phyloP scores from a whole-genome alignment of 2,329 filamentous ascomycete species.

The Amphichorda felina region DNA sequence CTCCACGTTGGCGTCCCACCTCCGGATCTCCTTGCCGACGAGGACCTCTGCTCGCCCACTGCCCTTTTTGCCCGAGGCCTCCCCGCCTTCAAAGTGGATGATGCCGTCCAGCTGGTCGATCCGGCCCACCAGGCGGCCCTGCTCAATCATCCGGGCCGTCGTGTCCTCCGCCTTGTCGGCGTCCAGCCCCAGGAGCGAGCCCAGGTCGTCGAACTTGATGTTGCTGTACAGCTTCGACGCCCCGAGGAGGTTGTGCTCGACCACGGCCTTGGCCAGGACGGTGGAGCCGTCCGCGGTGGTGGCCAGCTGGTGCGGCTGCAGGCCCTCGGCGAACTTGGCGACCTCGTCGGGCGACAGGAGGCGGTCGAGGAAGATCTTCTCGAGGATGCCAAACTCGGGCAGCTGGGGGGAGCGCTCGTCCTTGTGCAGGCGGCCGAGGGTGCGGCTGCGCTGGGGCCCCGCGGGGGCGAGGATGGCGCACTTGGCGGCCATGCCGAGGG shows the following conservation, averaged over 20 bases:
- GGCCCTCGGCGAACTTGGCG: slow-evolving; percentile 66
- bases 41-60: slow-evolving; percentile 52
- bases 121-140: slow-evolving; percentile 72
- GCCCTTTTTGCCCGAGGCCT: slow-evolving; percentile 57
- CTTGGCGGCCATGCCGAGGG: slow-evolving; percentile 76
- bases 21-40: slow-evolving; percentile 60
- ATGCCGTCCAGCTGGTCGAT: slow-evolving; percentile 90
- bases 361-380: slow-evolving; percentile 95
- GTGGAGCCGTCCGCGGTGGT: slow-evolving; percentile 84
- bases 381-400: slow-evolving; percentile 75
- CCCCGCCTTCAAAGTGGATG: slow-evolving; percentile 73
- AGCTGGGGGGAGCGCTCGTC: slow-evolving; percentile 72
- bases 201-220: slow-evolving; percentile 66
- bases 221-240: slow-evolving; percentile 72
- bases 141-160: slow-evolving; percentile 91
- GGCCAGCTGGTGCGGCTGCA: slow-evolving; percentile 82
- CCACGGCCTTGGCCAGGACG: slow-evolving; percentile 82
- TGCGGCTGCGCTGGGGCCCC: slow-evolving; percentile 70
- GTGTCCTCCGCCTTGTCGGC: slow-evolving; percentile 79
- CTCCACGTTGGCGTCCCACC: slow-evolving; percentile 85
- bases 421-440: slow-evolving; percentile 79
- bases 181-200: slow-evolving; percentile 63
- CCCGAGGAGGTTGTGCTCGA: slow-evolving; percentile 90
- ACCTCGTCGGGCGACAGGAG: slow-evolving; percentile 75
- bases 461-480: slow-evolving; percentile 90